A percentile compares a stretch with the other conserved stretches of the same genome.
phyloP scores from a whole-genome alignment of 2,329 filamentous ascomycete species.

The Emmonsia crescens region DNA sequence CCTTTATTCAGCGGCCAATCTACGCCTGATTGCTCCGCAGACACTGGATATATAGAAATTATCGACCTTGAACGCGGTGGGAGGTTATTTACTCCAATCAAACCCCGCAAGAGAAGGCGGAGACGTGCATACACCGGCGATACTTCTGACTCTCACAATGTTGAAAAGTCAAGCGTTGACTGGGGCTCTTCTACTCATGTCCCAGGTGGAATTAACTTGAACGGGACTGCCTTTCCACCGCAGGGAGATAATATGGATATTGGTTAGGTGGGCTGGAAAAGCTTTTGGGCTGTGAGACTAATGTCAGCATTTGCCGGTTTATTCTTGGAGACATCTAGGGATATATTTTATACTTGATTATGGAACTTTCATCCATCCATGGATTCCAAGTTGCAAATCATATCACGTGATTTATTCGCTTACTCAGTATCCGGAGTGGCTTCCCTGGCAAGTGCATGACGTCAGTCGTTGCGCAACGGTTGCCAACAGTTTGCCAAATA shows the following conservation, averaged over 20 bases:
- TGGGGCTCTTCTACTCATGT: neutral
- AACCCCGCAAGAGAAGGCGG: conserved; percentile 19
- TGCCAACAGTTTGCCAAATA: neutral
- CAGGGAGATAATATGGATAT: neutral
- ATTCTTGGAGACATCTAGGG: neutral
- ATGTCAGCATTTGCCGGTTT: neutral
- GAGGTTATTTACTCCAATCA: conserved; percentile 17
- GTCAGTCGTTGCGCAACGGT: neutral
- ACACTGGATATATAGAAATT: conserved; percentile 4
- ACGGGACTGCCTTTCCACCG: neutral
- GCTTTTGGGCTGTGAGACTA: neutral
- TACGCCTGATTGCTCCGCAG: neutral
- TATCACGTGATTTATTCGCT: neutral
- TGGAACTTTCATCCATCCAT: neutral
- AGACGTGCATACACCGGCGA: conserved; percentile 9
- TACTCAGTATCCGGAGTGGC: neutral
- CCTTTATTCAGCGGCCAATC: conserved; percentile 13
- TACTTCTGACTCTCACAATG: conserved; percentile 5
- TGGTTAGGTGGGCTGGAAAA: neutral
- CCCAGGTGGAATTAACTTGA: neutral
- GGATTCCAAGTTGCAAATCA: neutral
- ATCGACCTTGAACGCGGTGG: conserved; percentile 11
- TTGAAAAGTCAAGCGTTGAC: neutral
- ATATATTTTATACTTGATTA: neutral
- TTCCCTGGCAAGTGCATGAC: neutral